Base-by-base conservation (phyloP, 129 eudicot genomes). In the Smallanthus sonchifolius region DNA sequence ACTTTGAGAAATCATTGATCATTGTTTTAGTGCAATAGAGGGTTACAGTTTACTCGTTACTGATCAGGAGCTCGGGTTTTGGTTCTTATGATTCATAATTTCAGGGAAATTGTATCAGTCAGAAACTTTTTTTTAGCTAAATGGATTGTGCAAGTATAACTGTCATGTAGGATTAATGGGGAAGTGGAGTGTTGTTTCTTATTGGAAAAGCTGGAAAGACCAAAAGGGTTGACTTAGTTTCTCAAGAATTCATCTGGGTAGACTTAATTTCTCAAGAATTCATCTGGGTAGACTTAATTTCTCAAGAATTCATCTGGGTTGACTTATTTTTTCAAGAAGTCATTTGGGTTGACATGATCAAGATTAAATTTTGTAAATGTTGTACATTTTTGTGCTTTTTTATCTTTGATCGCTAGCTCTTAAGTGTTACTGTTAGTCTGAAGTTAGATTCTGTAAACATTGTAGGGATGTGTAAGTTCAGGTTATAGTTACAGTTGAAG, bases 381-480 rank as follows among this genome's bases (percentile, higher is more conserved):
- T 6, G 28, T 5, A 51, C 9, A 9, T 51, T 11, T 45, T 51
- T 51, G 57, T 51, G 57, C 9, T 51, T 51, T 45, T 37, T 1
- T n/a, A 51, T 54, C 52, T 49, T 82, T 56, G 67, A 37, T 19
- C 77, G 24, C 66, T 57, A 7, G 16, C 2, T n/a, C 24, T 24
- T 45, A 45, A 45, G 52, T 45, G 57, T 4, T 51, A 51, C 8
- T 51, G 28, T 51, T 15, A 49, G n/a, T 7, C 9, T 15, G 57
- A 4, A 45, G n/a, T 16, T 55, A 55, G 70, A 45, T 61, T 24
- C 1, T 51, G 57, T 48, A 13, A 70, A 73, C 65, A 16, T 52
- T 19, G 54, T 60, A 24, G 54, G 54, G 48, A 13, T 56, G 71
- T 66, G 43, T 36, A 36, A 69, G 67, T 61, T 15, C 73, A 45